Evolutionary conservation across 202 grass and related monocot species (phyloP), one percentile per base, ranked within the genome.

Genomic region (Miscanthus sacchariflorus): DNA sequence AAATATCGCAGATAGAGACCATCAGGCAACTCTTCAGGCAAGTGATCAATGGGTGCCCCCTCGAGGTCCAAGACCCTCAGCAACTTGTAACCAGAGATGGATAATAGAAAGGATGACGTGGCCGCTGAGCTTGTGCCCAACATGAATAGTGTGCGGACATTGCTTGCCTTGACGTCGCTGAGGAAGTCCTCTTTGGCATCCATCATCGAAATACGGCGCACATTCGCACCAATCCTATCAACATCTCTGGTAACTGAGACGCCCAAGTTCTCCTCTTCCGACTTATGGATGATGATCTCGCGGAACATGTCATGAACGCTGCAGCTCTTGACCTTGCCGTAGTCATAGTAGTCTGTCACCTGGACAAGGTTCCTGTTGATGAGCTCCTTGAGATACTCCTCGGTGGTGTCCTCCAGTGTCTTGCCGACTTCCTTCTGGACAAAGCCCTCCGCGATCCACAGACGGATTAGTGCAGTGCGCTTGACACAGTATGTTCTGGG

Each of bases 11-110:
- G 72, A 61, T 89, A 64, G 63, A 74, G 70, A 43, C 86, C 76
- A n/a, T 86, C 81, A 48, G 82, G 76, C 52, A 89, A 80, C 45
- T 92, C 83, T 13, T 83, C 33, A 76, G 79, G 87, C 59, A 83
- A 64, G 59, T 43, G 83, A 66, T 92, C 83, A 25, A 89, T 42
- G 1, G 87, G 87, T 23, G 83, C 84, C 33, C 83, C 90, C 39
- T 89, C 74, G n/a, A 92, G 86, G 74, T 89, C 87, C 68, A 89
- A 74, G 59, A 87, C 68, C 72, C 79, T 92, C 79, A 92, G 72
- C 17, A 92, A 21, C 74, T 59, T 86, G 52, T 89, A 89, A 76
- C 77, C n/a, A 27, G 46, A 44, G 5, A 89, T 45, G 44, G 87
- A 68, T 21, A 50, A 19, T n/a, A 45, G 10, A 74, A 87, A 49